These are phyloP conservation scores for Bryum argenteum DNA, from an alignment of 225 moss, liverwort and hornwort species.

Conservation along the genomic window DNA sequence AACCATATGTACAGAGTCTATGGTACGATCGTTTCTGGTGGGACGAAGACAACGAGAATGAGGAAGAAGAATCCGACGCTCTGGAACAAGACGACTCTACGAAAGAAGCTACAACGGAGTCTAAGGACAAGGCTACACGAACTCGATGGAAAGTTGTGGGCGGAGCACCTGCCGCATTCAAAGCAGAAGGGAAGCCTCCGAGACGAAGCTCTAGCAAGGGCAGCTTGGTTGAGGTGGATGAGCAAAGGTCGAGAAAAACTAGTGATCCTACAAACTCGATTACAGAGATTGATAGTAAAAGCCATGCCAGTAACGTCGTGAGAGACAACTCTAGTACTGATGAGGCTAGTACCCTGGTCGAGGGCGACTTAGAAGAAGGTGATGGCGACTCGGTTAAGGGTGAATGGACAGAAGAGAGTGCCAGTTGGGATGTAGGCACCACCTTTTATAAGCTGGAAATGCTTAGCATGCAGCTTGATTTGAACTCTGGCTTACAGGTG, in stretches of 20 bases:
- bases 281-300: constrained; percentile 34
- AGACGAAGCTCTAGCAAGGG: constrained; percentile 39
- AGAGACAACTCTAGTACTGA: constrained; percentile 35
- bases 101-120: constrained; percentile 26
- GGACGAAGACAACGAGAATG: constrained; percentile 62
- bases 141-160: constrained; percentile 52
- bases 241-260: constrained; percentile 44
- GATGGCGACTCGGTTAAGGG: constrained; percentile 52
- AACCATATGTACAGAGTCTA: constrained; percentile 87
- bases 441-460: constrained; percentile 73
- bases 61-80: constrained; percentile 44
- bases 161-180: constrained; percentile 50
- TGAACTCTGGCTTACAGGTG: constrained; percentile 65
- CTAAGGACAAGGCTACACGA: constrained; percentile 32
- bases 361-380: constrained; percentile 35
- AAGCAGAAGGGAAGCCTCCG: constrained; percentile 46
- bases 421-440: constrained; percentile 53
- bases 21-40: constrained; percentile 95
- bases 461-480: constrained; percentile 68
- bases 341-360: constrained; percentile 32
- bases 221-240: constrained; percentile 33
- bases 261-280: constrained; percentile 35
- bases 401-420: constrained; percentile 57
- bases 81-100: constrained; percentile 37
- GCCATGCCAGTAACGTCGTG: constrained; percentile 37